These are phyloP conservation scores for Xenosphaeropsis pyriputrescens DNA, from an alignment of 2,329 filamentous ascomycete genomes.

Conservation along the genomic window DNA sequence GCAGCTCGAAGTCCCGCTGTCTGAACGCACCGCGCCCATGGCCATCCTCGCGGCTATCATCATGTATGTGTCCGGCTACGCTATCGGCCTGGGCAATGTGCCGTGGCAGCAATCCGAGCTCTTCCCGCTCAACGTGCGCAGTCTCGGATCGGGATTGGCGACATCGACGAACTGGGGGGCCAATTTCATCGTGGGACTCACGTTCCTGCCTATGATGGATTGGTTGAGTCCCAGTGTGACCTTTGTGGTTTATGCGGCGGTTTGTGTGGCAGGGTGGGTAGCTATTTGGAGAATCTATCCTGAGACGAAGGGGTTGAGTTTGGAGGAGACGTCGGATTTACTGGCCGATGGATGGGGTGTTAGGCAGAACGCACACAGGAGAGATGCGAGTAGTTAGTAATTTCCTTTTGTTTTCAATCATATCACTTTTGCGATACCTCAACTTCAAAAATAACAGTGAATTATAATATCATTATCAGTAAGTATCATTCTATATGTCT, in stretches of 20 bases:
- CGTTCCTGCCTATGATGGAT: slow-evolving; percentile 81
- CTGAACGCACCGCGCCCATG: slow-evolving; percentile 23
- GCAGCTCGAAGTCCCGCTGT: slow-evolving; percentile 6
- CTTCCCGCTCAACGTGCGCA: slow-evolving; percentile 64
- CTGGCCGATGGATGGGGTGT: slow-evolving; percentile 64
- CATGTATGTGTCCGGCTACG: slow-evolving; percentile 74
- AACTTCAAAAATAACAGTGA: no score
- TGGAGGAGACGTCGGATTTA: slow-evolving; percentile 67
- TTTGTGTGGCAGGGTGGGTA: slow-evolving; percentile 57
- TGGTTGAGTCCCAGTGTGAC: slow-evolving; percentile 57
- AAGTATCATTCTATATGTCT: no score
- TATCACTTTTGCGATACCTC: neutral
- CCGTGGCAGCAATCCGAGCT: slow-evolving; percentile 95
- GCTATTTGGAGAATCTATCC: slow-evolving; percentile 66
- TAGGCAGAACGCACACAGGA: slow-evolving; percentile 22
- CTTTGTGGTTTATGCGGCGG: slow-evolving; percentile 62
- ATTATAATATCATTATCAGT: no score
- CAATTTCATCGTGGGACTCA: slow-evolving; percentile 76
- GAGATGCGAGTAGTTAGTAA: neutral
- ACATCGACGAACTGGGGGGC: slow-evolving; percentile 79
- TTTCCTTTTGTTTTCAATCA: neutral
- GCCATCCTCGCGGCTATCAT: slow-evolving; percentile 64
- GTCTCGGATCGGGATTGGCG: slow-evolving; percentile 55
- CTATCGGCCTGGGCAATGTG: slow-evolving; percentile 77
- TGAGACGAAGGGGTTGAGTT: slow-evolving; percentile 66